These are phyloP conservation scores for Populus hybrid DNA, from an alignment of 441 rosid genomes.

Conservation along the genomic window DNA sequence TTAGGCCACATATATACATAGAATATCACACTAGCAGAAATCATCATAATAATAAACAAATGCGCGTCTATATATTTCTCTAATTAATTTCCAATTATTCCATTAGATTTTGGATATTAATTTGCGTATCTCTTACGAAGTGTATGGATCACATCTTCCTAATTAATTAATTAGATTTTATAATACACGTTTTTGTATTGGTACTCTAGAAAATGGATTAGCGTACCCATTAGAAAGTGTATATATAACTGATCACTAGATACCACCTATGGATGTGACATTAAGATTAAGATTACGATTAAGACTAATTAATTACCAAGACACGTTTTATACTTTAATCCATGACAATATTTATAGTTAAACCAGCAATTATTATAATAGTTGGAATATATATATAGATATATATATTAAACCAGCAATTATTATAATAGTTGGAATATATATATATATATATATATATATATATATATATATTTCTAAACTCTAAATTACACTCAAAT, in stretches of 20 bases:
- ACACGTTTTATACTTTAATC: not conserved
- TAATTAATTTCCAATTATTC: not conserved
- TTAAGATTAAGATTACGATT: not conserved
- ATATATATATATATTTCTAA: no score
- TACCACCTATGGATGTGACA: conserved; percentile 12
- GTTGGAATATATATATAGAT: no score
- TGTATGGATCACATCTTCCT: no score
- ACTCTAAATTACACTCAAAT: no score
- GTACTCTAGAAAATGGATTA: not conserved
- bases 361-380: not conserved
- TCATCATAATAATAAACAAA: no score
- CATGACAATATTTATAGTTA: no score
- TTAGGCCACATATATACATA: not conserved
- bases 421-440: no score
- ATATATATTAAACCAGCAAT: not conserved
- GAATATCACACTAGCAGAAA: not conserved
- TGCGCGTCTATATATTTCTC: no score
- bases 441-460: no score
- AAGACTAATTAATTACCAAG: not conserved
- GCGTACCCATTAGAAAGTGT: conserved; percentile 8
- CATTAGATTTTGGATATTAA: not conserved
- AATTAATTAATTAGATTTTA: no score
- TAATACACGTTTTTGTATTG: not conserved
- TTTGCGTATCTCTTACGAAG: not conserved
- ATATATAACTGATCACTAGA: not conserved